A percentile compares a stretch with the other conserved stretches of the same genome.
Evolutionary conservation across 164 flowering plant species (phyloP).

Genomic region (Aristolochia contorta): DNA sequence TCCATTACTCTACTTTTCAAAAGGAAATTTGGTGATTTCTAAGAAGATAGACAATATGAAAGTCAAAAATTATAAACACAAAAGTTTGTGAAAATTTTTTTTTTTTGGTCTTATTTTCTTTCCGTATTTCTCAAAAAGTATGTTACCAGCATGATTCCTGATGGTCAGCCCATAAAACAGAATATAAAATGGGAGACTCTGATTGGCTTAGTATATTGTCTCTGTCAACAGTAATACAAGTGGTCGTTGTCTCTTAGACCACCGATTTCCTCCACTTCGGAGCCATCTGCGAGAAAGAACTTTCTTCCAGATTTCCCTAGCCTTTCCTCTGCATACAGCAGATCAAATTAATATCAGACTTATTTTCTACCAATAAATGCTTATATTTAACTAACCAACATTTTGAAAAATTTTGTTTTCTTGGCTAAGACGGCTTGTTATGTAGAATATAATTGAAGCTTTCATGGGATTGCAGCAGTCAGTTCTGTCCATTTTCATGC

Average conservation of each 20-base stretch:
- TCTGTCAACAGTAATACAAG: conserved; percentile 40
- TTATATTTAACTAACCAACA: not conserved
- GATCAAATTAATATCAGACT: not conserved
- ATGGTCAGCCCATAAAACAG: not conserved
- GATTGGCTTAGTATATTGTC: not conserved
- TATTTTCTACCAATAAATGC: not conserved
- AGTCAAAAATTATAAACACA: too few species aligned
- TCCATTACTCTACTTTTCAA: too few species aligned
- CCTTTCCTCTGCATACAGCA: conserved; percentile 59
- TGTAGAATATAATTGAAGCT: conserved; percentile 26
- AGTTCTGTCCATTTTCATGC: not conserved
- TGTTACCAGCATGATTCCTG: not conserved
- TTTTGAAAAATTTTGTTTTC: not conserved
- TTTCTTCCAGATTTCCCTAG: conserved; percentile 44
- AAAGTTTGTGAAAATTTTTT: not conserved
- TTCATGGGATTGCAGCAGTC: conserved; percentile 41
- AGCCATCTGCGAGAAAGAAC: conserved; percentile 63
- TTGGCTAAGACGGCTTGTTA: too few species aligned
- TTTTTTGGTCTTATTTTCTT: not conserved
- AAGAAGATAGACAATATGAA: too few species aligned
- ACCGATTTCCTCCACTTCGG: conserved; percentile 61
- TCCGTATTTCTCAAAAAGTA: not conserved
- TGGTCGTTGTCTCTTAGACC: conserved; percentile 77
- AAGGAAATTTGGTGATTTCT: too few species aligned
- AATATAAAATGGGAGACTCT: not conserved